Percentiles rank a stretch among this genome's conserved stretches.
These are phyloP conservation scores for Podaxis rugospora DNA, from an alignment of 768 basidiomycete species.

Conservation along the genomic window DNA sequence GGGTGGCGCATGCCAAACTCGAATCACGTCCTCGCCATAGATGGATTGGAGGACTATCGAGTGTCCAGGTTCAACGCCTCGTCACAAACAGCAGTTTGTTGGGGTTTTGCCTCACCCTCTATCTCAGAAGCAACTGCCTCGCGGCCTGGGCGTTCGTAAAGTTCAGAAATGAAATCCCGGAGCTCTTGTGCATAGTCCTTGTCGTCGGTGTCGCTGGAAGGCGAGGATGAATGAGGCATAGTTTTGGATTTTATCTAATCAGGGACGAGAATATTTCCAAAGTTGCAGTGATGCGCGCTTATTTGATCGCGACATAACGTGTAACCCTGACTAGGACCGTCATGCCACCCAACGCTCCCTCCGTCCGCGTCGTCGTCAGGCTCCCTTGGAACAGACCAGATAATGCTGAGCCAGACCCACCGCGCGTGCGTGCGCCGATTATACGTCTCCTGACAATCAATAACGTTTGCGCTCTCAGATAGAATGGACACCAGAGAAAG, in stretches of 20 bases:
- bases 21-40: conserved; percentile 66
- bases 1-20: conserved; percentile 46
- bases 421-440: conserved; percentile 44
- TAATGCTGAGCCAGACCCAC: conserved; percentile 60
- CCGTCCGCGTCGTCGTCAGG: conserved; percentile 71
- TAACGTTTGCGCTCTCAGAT: conserved; percentile 44
- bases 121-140: conserved; percentile 43
- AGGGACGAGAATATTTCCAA: not conserved
- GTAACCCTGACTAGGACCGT: not conserved
- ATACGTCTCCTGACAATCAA: not conserved
- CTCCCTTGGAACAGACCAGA: conserved; percentile 78
- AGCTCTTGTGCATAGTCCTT: conserved; percentile 25
- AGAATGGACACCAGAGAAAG: conserved; percentile 83
- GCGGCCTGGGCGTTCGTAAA: conserved; percentile 30
- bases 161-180: conserved; percentile 27
- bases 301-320: not conserved
- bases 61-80: not conserved
- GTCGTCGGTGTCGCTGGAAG: conserved; percentile 17
- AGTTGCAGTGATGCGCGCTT: not conserved
- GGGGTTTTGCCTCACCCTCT: conserved; percentile 29
- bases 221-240: conserved; percentile 23
- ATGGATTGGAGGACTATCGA: conserved; percentile 72
- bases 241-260: conserved; percentile 16
- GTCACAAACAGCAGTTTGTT: not conserved
- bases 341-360: conserved; percentile 10